Evolutionary conservation across 306 rosid genomes (phyloP), one percentile per base, ranked within the genome.

Genomic region (Pterocarpus macrocarpus): DNA sequence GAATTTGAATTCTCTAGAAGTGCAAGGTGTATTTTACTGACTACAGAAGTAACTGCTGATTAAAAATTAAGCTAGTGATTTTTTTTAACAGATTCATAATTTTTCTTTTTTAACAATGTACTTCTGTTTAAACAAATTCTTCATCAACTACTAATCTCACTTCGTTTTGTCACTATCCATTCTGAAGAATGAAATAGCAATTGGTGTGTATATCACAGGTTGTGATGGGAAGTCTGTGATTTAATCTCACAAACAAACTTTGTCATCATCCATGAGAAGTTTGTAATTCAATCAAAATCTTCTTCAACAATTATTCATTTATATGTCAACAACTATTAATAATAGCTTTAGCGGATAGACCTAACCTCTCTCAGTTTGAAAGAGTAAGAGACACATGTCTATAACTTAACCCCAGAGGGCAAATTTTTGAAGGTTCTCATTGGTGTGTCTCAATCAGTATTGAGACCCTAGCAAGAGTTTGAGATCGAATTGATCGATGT

Each of bases 231-330:
- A 69, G 61, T 14, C 30, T 32, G 4, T 69, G 3, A 14, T 41
- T 70, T 34, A 14, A 34, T 52, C 49, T 50, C 34, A 4, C 49
- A 8, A 50, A 8, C 7, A 12, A 70, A 59, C 36, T 52, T 71
- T 7, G 47, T 15, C 75, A 69, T 13, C 41, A 33, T 15, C 45
- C 64, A 71, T 52, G 63, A 28, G 33, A 71, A 49, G 63, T 34
- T 71, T 50, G 63, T 71, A 63, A 71, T 50, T 70, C 32, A 0
- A 69, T 69, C 7, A 71, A 71, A 71, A 50, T 33, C 76, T 49
- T 50, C 14, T 32, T 6, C 75, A 34, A 34, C 32, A 28, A 30
- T 5, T 50, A 34, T 71, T 69, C 22, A 44, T 69, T 53, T 69
- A 22, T 22, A 44, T 44, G 4, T 49, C 75, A 47, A 69, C 45